Base-by-base conservation (phyloP, 2,329 filamentous ascomycete genomes). In the Cadophora sp. region DNA sequence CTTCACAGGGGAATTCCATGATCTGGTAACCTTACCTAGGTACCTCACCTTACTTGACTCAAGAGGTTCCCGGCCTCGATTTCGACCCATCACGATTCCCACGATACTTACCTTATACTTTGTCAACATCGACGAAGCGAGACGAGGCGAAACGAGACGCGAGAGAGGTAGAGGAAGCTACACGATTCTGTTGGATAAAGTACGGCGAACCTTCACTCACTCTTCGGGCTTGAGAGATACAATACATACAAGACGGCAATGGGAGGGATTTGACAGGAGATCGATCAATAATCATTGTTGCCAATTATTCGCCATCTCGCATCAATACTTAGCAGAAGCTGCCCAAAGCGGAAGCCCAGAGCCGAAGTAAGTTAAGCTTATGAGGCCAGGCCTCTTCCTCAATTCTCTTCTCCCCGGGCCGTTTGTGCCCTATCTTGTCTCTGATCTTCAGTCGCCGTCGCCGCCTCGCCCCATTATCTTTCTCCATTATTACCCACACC, bases 1-100 rank as follows among this genome's bases (percentile, higher is more conserved):
- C 60, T 43, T 33, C 60, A 36, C 60, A 62, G 48, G 60, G 60
- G 33, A 39, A 22, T 62, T 36, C 9, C 59, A 27, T 30, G 27
- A 24, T 13, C 16, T 30, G 30, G 30, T 20, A 47, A 36, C 39
- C 5, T 18, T 30, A 14, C 16, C 27, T 22, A n/a, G n/a, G n/a
- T n/a, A n/a, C n/a, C n/a, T n/a, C n/a, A 30, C 36, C 11, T 3
- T 20, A 27, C n/a, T 60, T 47, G 11, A 59, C 39, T 36, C 22
- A 18, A 36, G 24, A n/a, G 20, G 24, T 51, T n/a, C 48, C 30
- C 36, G 20, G 43, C n/a, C 6, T 14, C 47, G 47, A 24, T 13
- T 27, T 24, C 47, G 11, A 39, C 8, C 8, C 11, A n/a, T 39
- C 36, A 39, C 36, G 2, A 39, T 8, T 13, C 36, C 36, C 36